phyloP scores from a whole-genome alignment of 2,329 filamentous ascomycete species.

The Polytolypa hystricis region DNA sequence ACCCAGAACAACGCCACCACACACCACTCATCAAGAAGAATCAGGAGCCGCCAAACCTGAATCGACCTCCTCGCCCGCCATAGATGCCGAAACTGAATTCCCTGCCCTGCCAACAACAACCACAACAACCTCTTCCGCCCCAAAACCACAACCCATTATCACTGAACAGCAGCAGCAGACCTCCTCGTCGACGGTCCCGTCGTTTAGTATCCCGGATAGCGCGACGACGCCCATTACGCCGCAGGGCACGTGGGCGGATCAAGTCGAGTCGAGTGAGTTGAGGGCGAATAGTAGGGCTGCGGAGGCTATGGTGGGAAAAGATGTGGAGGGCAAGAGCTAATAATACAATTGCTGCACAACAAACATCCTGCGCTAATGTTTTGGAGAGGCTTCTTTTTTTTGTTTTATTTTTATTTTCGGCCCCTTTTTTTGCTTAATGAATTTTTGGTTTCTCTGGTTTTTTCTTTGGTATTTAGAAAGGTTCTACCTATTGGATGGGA shows the following conservation, averaged over 20 bases:
- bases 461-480: no score
- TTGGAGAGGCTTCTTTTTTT: no score
- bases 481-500: no score
- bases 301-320: neutral
- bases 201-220: neutral
- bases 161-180: no score
- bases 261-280: slow-evolving; percentile 10
- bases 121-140: no score
- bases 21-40: neutral
- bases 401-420: no score
- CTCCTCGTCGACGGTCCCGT: neutral
- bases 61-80: slow-evolving; percentile 13
- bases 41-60: slow-evolving; percentile 10
- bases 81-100: slow-evolving; percentile 25
- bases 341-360: no score
- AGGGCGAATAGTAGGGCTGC: neutral
- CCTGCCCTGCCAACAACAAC: slow-evolving; percentile 21
- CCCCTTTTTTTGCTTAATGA: no score
- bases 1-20: slow-evolving; percentile 7
- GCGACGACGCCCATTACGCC: slow-evolving; percentile 3
- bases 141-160: neutral
- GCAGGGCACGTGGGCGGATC: slow-evolving; percentile 14
- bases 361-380: no score
- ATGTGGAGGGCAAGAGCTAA: no score
- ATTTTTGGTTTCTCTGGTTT: no score